Evolutionary conservation across 331 rosid genomes (phyloP).

Genomic region (Cydonia oblonga): DNA sequence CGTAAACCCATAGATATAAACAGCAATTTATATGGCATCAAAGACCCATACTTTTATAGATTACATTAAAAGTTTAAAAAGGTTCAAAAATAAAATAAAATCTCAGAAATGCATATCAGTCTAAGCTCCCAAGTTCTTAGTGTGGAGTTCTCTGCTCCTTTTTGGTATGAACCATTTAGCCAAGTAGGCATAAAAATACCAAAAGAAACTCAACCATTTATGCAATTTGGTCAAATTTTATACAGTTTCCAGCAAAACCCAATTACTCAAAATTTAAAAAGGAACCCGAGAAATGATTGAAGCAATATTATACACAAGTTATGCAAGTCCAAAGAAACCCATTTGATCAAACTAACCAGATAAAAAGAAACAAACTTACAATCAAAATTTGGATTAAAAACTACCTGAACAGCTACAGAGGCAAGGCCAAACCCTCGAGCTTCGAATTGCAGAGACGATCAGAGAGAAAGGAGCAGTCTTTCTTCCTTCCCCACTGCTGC

Average conservation of each 20-base stretch:
- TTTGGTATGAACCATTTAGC: background rate
- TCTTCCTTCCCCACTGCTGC: background rate
- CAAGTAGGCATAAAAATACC: background rate
- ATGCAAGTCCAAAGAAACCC: background rate
- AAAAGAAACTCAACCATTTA: background rate
- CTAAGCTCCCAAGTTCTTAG: background rate
- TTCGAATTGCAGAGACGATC: constrained; percentile 7
- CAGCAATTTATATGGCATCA: background rate
- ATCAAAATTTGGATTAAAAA: background rate
- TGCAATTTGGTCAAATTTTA: background rate
- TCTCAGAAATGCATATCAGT: background rate
- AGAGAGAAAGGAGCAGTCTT: background rate
- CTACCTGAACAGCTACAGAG: background rate
- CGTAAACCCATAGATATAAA: background rate
- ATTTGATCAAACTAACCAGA: background rate
- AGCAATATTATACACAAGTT: background rate
- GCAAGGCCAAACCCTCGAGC: background rate
- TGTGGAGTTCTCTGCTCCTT: background rate
- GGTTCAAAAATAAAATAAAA: background rate
- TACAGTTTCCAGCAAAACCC: background rate
- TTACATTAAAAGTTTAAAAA: background rate
- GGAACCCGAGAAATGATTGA: background rate
- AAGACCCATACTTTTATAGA: background rate
- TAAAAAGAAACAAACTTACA: background rate
- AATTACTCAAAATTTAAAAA: background rate